Evolutionary conservation across 2,329 filamentous ascomycete genomes (phyloP).

Genomic region (Pseudogymnoascus sp.): DNA sequence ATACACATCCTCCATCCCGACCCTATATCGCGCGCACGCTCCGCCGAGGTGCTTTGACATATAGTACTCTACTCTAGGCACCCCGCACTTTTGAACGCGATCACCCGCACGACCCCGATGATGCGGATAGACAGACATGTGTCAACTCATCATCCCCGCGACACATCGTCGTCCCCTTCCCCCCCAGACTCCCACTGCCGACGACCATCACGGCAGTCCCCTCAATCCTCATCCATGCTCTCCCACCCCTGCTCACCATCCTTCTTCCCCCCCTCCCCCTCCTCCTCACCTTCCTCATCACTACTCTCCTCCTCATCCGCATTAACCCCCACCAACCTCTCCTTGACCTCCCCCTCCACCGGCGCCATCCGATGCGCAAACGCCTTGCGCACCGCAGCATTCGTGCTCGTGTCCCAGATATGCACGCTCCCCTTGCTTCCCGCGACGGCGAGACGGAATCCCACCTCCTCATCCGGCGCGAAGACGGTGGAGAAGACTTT

Average conservation of each 20-base stretch:
- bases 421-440: slow-evolving; percentile 90
- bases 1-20: neutral
- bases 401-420: slow-evolving; percentile 92
- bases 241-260: slow-evolving; percentile 38
- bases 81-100: neutral
- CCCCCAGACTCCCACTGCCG: neutral
- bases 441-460: slow-evolving; percentile 85
- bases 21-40: neutral
- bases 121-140: neutral
- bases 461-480: slow-evolving; percentile 82
- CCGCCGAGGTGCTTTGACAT: neutral
- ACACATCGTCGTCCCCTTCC: too few species aligned
- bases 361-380: slow-evolving; percentile 68
- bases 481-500: slow-evolving; percentile 90
- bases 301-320: slow-evolving; percentile 62
- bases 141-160: neutral
- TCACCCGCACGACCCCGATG: neutral
- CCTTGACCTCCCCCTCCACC: slow-evolving; percentile 56
- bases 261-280: slow-evolving; percentile 44
- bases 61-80: neutral
- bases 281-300: slow-evolving; percentile 51
- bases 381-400: slow-evolving; percentile 72
- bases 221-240: slow-evolving; percentile 43
- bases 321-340: slow-evolving; percentile 69
- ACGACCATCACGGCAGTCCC: too few species aligned